Evolutionary conservation across 129 eudicot genomes (phyloP).

Genomic region (Arctium minus): DNA sequence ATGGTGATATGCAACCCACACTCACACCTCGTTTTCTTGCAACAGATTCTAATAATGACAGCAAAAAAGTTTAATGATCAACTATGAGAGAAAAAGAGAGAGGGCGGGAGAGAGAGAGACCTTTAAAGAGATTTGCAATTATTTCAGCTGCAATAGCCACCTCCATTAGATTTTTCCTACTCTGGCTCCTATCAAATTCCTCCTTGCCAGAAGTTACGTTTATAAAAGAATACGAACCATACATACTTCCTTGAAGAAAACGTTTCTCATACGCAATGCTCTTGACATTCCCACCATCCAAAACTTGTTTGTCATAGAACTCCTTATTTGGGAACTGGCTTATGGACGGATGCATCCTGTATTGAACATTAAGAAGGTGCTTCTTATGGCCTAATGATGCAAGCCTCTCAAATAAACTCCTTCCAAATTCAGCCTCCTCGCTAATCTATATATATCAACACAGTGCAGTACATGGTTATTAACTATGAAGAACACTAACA

Average conservation of each 20-base stretch:
- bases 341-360: conserved; percentile 89
- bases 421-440: conserved; percentile 58
- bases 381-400: conserved; percentile 51
- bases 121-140: conserved; percentile 38
- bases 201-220: conserved; percentile 42
- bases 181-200: conserved; percentile 32
- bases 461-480: background rate
- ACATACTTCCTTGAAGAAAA: conserved; percentile 37
- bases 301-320: conserved; percentile 47
- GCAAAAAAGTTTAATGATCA: background rate
- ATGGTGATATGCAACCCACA: conserved; percentile 35
- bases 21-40: conserved; percentile 27
- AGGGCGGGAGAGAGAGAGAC: conserved; percentile 13
- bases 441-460: conserved; percentile 33
- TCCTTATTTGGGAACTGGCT: conserved; percentile 66
- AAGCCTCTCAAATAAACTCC: conserved; percentile 73
- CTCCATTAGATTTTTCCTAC: conserved; percentile 46
- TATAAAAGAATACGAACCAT: conserved; percentile 57
- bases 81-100: background rate
- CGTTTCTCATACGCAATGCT: conserved; percentile 12
- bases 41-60: conserved; percentile 16
- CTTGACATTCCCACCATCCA: conserved; percentile 53
- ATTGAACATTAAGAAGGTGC: conserved; percentile 74
- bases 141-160: conserved; percentile 42
- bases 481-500: background rate